Conservation (phyloP, 441 rosid species). For the Aleurites moluccanus region DNA sequence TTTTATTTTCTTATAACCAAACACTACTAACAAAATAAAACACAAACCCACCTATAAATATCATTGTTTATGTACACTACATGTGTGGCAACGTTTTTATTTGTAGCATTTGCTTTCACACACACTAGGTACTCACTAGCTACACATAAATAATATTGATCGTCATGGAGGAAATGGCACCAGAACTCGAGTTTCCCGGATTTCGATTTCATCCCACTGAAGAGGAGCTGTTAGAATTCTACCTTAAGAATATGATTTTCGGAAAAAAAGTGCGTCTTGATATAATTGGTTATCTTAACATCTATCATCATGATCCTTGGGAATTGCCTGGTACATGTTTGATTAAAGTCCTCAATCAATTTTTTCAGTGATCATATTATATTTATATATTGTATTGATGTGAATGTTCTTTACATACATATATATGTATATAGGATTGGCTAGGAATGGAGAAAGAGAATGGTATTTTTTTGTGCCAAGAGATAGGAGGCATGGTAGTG, state of each 20-base stretch:
- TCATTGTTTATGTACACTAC: slow-evolving; percentile 11
- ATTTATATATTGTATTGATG: not conserved
- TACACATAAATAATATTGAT: not conserved
- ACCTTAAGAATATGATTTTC: slow-evolving; percentile 70
- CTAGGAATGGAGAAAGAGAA: slow-evolving; percentile 81
- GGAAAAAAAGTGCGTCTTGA: slow-evolving; percentile 47
- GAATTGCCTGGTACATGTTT: slow-evolving; percentile 67
- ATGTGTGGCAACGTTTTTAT: slow-evolving; percentile 22
- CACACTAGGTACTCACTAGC: not conserved
- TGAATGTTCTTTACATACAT: not conserved
- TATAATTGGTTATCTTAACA: slow-evolving; percentile 67
- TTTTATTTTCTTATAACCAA: slow-evolving; percentile 1
- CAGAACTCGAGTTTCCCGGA: slow-evolving; percentile 71
- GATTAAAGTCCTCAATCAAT: too few relatives aligned
- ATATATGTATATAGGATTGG: slow-evolving; percentile 51
- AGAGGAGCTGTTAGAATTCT: slow-evolving; percentile 85
- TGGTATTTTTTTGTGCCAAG: slow-evolving; percentile 98
- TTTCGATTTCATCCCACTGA: slow-evolving; percentile 95
- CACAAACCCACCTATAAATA: slow-evolving; percentile 11
- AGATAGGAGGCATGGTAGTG: slow-evolving; percentile 84
- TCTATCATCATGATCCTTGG: slow-evolving; percentile 79
- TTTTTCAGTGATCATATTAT: too few relatives aligned
- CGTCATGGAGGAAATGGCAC: slow-evolving; percentile 33
- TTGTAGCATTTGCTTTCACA: not conserved
- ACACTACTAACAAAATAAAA: not conserved